These are phyloP conservation scores for Lachancea fermentati DNA, from an alignment of 805 yeast species.

Conservation along the genomic window DNA sequence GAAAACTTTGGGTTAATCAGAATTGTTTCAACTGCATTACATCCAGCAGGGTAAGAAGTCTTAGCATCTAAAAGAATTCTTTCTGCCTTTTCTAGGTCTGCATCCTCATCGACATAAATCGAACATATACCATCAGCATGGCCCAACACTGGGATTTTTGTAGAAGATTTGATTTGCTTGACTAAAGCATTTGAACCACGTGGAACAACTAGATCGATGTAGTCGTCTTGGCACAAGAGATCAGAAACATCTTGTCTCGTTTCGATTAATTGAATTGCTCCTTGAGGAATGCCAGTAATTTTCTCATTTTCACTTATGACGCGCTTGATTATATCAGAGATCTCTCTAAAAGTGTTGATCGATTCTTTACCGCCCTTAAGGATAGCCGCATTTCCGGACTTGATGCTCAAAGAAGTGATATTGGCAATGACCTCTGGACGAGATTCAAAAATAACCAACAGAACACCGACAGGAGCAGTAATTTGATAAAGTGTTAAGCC, in stretches of 20 bases:
- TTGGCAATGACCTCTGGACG: constrained; percentile 99
- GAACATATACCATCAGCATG: constrained; percentile 99
- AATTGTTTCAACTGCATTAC: constrained; percentile 91
- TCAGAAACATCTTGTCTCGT: constrained; percentile 89
- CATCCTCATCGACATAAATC: constrained; percentile 70
- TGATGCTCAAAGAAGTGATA: constrained; percentile 90
- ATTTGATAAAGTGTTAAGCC: constrained; percentile 78
- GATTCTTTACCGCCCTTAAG: constrained; percentile 97
- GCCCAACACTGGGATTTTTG: constrained; percentile 95
- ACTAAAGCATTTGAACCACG: constrained; percentile 96
- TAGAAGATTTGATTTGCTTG: constrained; percentile 72
- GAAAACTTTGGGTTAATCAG: constrained; percentile 43
- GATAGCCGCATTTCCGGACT: constrained; percentile 95
- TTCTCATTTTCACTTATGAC: constrained; percentile 39
- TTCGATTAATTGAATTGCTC: constrained; percentile 80
- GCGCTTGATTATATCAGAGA: constrained; percentile 64
- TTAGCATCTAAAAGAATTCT: constrained; percentile 79
- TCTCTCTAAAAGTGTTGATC: constrained; percentile 70
- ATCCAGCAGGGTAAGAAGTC: constrained; percentile 98
- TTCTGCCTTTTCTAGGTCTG: constrained; percentile 72
- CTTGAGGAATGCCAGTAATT: constrained; percentile 67
- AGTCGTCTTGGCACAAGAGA: constrained; percentile 75
- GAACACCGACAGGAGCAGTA: constrained; percentile 91
- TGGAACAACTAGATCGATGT: constrained; percentile 93
- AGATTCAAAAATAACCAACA: constrained; percentile 88